These are phyloP conservation scores for Pluteus cervinus DNA, from an alignment of 768 basidiomycete genomes.

Conservation along the genomic window DNA sequence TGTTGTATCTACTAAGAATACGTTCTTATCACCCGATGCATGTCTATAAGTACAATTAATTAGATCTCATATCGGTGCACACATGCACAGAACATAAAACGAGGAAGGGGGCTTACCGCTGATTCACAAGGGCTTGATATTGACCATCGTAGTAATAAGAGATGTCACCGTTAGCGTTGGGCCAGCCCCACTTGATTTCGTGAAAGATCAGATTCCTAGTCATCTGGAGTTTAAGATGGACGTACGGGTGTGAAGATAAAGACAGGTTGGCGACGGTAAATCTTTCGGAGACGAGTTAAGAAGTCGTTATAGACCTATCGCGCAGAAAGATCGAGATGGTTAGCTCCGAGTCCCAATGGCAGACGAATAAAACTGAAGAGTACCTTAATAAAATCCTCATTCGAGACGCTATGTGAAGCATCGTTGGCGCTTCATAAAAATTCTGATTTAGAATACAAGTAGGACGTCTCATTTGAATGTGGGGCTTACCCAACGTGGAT, in stretches of 20 bases:
- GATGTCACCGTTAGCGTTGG: slow-evolving; percentile 38
- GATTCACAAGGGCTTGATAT: slow-evolving; percentile 40
- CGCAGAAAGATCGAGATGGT: not conserved
- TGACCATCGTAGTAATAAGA: slow-evolving; percentile 40
- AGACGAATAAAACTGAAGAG: not conserved
- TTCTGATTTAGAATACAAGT: not conserved
- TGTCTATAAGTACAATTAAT: slow-evolving; percentile 18
- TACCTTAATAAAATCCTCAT: slow-evolving; percentile 37
- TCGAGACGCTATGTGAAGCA: slow-evolving; percentile 42
- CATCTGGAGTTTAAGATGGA: not conserved
- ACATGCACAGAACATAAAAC: not conserved
- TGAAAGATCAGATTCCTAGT: not conserved
- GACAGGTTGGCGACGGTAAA: slow-evolving; percentile 40
- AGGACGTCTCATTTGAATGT: not conserved
- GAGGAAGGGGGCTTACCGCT: slow-evolving; percentile 18
- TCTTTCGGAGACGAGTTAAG: slow-evolving; percentile 33
- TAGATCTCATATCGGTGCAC: not conserved
- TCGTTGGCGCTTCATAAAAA: slow-evolving; percentile 41
- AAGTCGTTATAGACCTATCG: slow-evolving; percentile 42
- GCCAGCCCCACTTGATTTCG: slow-evolving; percentile 47
- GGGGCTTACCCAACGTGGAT: slow-evolving; percentile 48
- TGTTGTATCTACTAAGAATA: slow-evolving; percentile 49
- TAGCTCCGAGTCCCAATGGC: not conserved
- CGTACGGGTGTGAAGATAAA: slow-evolving; percentile 50
- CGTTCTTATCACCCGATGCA: slow-evolving; percentile 36